Percentiles rank a stretch among this genome's conserved stretches.
phyloP scores from a whole-genome alignment of 192 early-diverging fungal genomes.

The Umbelopsis sp. region DNA sequence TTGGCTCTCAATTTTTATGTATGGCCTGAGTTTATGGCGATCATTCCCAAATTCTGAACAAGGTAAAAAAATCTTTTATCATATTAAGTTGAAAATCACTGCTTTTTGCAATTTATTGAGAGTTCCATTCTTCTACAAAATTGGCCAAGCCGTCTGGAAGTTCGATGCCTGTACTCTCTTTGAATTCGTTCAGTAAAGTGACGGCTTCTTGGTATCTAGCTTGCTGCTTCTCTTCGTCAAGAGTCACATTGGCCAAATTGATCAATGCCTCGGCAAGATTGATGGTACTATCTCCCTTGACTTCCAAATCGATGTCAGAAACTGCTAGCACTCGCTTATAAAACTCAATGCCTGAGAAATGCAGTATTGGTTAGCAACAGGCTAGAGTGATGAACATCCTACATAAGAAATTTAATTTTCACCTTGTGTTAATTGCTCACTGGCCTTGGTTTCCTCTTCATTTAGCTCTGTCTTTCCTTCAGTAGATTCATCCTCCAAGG shows the following conservation, averaged over 20 bases:
- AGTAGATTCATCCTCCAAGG: constrained; percentile 20
- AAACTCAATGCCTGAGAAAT: constrained; percentile 6
- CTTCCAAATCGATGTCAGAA: constrained; percentile 28
- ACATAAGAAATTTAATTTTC: neutral
- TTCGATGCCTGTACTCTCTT: constrained; percentile 2
- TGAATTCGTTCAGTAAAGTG: constrained; percentile 22
- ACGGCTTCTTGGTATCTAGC: constrained; percentile 31
- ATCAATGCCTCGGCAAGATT: constrained; percentile 34
- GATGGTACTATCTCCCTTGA: constrained; percentile 17
- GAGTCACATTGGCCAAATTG: constrained; percentile 36
- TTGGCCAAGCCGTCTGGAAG: constrained; percentile 38
- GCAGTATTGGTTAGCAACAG: constrained; percentile 24
- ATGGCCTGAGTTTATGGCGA: neutral
- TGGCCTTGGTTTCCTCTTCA: constrained; percentile 32
- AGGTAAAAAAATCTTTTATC: neutral
- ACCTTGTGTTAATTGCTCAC: constrained; percentile 24
- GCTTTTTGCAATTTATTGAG: neutral
- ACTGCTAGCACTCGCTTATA: constrained; percentile 6
- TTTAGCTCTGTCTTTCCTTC: constrained; percentile 19
- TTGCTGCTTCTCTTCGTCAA: constrained; percentile 29
- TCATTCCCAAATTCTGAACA: neutral
- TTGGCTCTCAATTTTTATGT: neutral
- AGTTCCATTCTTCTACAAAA: constrained; percentile 41
- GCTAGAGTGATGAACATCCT: neutral
- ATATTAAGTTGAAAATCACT: neutral